These are phyloP conservation scores for Pittosporum tobira DNA, from an alignment of 129 eudicot genomes.

Conservation along the genomic window DNA sequence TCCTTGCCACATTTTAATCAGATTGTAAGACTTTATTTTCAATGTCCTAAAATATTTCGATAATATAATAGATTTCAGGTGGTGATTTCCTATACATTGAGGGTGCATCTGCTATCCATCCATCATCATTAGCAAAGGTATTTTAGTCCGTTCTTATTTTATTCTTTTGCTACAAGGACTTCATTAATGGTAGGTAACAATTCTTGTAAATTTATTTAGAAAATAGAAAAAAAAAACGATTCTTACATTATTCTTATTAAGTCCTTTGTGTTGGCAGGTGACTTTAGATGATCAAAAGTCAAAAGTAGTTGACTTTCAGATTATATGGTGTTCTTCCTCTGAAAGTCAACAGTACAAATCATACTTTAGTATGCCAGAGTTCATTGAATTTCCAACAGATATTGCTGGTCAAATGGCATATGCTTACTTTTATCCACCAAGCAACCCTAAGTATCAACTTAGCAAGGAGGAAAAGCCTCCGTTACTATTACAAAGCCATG, in stretches of 20 bases:
- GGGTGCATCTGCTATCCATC: constrained; percentile 50
- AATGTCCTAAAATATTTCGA: background rate
- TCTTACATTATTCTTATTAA: background rate
- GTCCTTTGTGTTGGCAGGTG: constrained; percentile 24
- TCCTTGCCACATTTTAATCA: too few species aligned
- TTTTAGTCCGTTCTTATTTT: background rate
- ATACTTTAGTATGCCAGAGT: constrained; percentile 43
- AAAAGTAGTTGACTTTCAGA: constrained; percentile 27
- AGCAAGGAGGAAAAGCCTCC: constrained; percentile 42
- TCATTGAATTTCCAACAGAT: constrained; percentile 45
- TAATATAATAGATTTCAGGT: constrained; percentile 22
- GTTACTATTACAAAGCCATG: constrained; percentile 43
- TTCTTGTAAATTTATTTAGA: background rate
- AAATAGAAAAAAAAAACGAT: too few species aligned
- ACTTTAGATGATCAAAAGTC: constrained; percentile 28
- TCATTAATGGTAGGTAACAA: background rate
- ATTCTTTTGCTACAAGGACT: background rate
- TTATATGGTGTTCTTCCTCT: constrained; percentile 44
- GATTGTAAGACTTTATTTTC: too few species aligned
- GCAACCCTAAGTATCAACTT: constrained; percentile 30
- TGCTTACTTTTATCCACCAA: constrained; percentile 52
- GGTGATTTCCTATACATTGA: constrained; percentile 38
- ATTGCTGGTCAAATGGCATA: constrained; percentile 39
- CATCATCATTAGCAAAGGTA: constrained; percentile 53
- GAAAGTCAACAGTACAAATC: constrained; percentile 29